These are phyloP conservation scores for Gossypium aridum DNA, from an alignment of 441 rosid species.

Conservation along the genomic window DNA sequence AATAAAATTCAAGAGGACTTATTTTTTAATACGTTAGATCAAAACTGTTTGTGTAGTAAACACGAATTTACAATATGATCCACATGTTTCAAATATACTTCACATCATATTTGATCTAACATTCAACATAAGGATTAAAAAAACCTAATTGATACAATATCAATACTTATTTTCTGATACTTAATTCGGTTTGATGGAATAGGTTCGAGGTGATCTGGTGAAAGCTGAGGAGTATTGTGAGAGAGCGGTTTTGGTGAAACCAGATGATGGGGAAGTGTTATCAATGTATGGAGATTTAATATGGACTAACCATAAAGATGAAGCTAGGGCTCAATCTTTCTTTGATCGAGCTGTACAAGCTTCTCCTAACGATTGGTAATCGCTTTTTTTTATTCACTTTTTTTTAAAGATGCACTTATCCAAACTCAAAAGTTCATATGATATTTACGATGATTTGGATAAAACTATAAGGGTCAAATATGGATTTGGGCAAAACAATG, in stretches of 20 bases:
- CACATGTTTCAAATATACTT: no score
- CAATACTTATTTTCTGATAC: neutral
- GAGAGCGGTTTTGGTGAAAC: constrained; percentile 47
- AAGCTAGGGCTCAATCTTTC: constrained; percentile 50
- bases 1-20: no score
- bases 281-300: constrained; percentile 65
- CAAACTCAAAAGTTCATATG: no score
- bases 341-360: constrained; percentile 68
- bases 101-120: no score
- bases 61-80: no score
- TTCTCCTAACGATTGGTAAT: constrained; percentile 60
- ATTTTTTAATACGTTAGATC: no score
- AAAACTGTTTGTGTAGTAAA: no score
- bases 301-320: constrained; percentile 56
- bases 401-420: neutral
- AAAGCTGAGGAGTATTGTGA: constrained; percentile 69
- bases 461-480: no score
- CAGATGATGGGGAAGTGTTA: constrained; percentile 48
- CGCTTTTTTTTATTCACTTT: neutral
- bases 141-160: no score
- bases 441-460: no score
- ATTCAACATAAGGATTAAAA: no score
- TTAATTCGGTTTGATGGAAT: neutral
- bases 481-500: no score
- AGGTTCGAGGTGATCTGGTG: constrained; percentile 49